Conservation (phyloP, 2,329 filamentous ascomycete species). For the Waltergamsia citrina region DNA sequence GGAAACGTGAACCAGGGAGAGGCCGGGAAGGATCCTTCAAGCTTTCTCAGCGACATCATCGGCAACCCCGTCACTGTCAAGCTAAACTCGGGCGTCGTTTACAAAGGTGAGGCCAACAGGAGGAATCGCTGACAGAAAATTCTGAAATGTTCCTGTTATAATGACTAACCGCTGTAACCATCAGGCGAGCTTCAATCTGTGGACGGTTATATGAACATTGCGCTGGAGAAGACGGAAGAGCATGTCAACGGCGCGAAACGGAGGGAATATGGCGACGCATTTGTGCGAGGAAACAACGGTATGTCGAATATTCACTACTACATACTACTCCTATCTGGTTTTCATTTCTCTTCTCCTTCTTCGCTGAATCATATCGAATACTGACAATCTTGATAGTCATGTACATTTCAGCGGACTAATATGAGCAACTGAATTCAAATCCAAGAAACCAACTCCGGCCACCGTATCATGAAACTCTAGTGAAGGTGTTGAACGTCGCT, state of each 20-base stretch:
- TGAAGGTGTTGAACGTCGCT: background rate
- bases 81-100: slow-evolving; percentile 96
- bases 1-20: slow-evolving; percentile 52
- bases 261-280: slow-evolving; percentile 84
- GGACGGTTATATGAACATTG: slow-evolving; percentile 99
- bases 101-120: slow-evolving; percentile 61
- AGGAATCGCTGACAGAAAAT: background rate
- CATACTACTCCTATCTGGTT: background rate
- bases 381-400: slow-evolving; percentile 39
- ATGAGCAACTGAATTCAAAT: slow-evolving; percentile 8
- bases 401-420: slow-evolving; percentile 59
- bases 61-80: slow-evolving; percentile 92
- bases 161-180: slow-evolving; percentile 7
- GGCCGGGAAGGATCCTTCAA: slow-evolving; percentile 85
- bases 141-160: background rate
- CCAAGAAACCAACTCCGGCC: too few relatives aligned
- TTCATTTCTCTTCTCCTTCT: background rate
- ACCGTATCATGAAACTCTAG: background rate
- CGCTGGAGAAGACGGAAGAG: slow-evolving; percentile 90
- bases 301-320: slow-evolving; percentile 16
- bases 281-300: slow-evolving; percentile 96
- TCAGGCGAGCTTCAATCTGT: slow-evolving; percentile 91
- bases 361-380: background rate
- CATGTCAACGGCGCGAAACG: slow-evolving; percentile 77
- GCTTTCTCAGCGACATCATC: slow-evolving; percentile 90